Evolutionary conservation across 2,329 filamentous ascomycete genomes (phyloP).

Genomic region (Sporothrix pseudoabietina): DNA sequence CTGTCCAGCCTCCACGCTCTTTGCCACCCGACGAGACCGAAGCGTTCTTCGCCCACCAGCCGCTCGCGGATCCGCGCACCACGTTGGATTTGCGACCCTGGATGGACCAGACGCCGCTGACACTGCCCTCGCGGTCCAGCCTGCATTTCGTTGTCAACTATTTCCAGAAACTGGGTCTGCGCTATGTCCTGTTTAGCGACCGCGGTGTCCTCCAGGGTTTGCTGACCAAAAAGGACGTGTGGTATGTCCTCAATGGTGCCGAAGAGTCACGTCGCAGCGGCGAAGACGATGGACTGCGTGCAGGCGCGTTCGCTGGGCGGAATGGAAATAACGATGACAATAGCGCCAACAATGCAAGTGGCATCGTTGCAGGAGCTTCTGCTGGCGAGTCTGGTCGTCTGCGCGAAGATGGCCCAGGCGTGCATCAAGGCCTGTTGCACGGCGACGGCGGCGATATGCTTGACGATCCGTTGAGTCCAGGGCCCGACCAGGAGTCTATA

Average conservation of each 20-base stretch:
- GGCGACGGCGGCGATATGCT: conserved; percentile 39
- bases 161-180: conserved; percentile 90
- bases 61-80: conserved; percentile 72
- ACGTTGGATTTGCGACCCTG: conserved; percentile 89
- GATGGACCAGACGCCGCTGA: conserved; percentile 99
- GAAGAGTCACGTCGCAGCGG: conserved; percentile 59
- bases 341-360: not conserved
- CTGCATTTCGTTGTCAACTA: conserved; percentile 87
- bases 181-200: conserved; percentile 87
- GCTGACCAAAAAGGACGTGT: conserved; percentile 96
- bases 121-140: conserved; percentile 72
- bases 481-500: conserved; percentile 26
- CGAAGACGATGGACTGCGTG: conserved; percentile 59
- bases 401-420: conserved; percentile 46
- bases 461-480: conserved; percentile 41
- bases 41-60: conserved; percentile 78
- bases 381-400: conserved; percentile 41
- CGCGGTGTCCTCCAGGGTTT: conserved; percentile 79
- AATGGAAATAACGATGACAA: too few species aligned
- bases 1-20: conserved; percentile 56
- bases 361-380: not conserved
- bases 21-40: conserved; percentile 73
- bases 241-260: conserved; percentile 83
- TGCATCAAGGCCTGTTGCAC: conserved; percentile 49
- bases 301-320: not conserved